Base-by-base conservation (phyloP, 139 green algal species). In the Coelastrella sp. region DNA sequence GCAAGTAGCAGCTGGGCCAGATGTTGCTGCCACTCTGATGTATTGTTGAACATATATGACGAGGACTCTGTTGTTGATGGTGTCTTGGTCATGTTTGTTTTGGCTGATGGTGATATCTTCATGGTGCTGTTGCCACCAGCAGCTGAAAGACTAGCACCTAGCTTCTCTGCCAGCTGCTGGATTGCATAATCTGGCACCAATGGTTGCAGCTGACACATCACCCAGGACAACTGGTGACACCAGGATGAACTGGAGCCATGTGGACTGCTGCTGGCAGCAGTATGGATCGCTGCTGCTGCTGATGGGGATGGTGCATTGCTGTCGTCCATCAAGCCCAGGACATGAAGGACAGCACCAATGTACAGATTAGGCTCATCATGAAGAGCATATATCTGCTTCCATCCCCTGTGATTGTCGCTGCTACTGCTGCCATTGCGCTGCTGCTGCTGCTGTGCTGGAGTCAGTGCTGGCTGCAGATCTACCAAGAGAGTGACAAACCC, bases 301-400 rank as follows among this genome's bases (percentile, higher is more conserved):
- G 13, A n/a, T n/a, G n/a, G n/a, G n/a, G 19, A 8, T 66, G 21
- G 19, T 11, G 57, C 27, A 5, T 64, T 30, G 41, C 32, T 30
- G 41, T 3, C 41, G 25, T 32, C 8, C 73, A 81, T 81, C 17
- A 81, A 15, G 17, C 75, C 53, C 53, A 82, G 35, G 21, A 82
- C 75, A 30, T 69, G 51, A 34, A 82, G 53, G 23, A 82, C 51
- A 32, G 35, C 51, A 41, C 51, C 75, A 11, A 82, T 38, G 53
- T 71, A 82, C 5, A 38, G 11, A 30, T 69, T 59, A 38, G 73
- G 73, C 23, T 17, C 35, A 30, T 48, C 73, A n/a, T n/a, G n/a
- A n/a, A n/a, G n/a, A n/a, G n/a, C n/a, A n/a, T n/a, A n/a, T n/a
- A 21, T 32, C 32, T 50, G 19, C 19, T 37, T 50, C 73, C 27